Base-by-base conservation (phyloP, 2,329 filamentous ascomycete genomes). In the Neofusicoccum sp. region DNA sequence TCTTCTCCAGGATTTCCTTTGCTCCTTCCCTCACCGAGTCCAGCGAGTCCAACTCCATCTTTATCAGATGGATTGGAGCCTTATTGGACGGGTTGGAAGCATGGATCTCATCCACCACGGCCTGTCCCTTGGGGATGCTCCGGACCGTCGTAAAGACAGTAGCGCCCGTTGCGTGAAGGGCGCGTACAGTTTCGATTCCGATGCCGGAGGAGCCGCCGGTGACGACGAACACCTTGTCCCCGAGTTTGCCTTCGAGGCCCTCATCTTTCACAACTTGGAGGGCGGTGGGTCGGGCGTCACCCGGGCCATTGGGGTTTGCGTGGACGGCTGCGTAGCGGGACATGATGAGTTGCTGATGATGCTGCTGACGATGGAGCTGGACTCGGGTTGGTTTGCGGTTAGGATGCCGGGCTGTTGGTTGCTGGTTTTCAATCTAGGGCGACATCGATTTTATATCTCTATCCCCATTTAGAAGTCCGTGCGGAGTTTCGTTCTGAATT, bases 141-240 rank as follows among this genome's bases (percentile, higher is more conserved):
- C 80, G 74, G 2, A 72, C 78, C 1, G 79, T 78, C 4, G 76
- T 66, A 65, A 74, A 80, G 51, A 81, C 64, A 30, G 69, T 78
- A 8, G 79, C 79, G 8, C 80, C 79, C 0, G 81, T 78, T 11
- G 73, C 66, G 24, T 73, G 67, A 24, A 84, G 71, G 2, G 80
- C 80, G 12, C 73, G 58, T 8, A 65, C 65, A 11, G 67, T 70
- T 3, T 69, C 67, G 20, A 66, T 63, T 41, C 69, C 69, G 40
- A 73, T 68, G 28, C 70, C 70, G 26, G 68, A 66, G 0, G 70
- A 70, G 12, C 59, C 58, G 8, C 70, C 70, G 1, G 70, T 73
- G 40, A 73, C 62, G 16, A 72, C 48, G 14, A 69, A 59, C 30
- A 65, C 63, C 45, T 70, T 69, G 41, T 62, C 70, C 1, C 8